Conservation (phyloP, 768 basidiomycete species). For the Neoboletus magnificus region DNA sequence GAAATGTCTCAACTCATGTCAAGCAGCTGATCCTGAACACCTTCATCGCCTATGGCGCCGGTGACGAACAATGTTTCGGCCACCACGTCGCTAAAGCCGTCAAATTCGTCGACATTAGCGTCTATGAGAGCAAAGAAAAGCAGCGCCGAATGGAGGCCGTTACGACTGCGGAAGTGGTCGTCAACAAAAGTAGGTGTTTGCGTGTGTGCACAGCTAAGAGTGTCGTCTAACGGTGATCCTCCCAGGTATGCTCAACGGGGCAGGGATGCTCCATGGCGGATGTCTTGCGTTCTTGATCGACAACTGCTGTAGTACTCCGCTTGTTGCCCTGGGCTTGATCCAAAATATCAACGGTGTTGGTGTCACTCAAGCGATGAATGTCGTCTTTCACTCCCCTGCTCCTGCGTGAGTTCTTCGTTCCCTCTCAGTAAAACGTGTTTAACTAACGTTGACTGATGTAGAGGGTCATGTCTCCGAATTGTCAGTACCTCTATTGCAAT, state of each 20-base stretch:
- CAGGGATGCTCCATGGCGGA: slow-evolving; percentile 74
- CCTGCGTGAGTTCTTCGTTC: slow-evolving; percentile 43
- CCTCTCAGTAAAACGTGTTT: slow-evolving; percentile 1
- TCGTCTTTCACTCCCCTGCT: slow-evolving; percentile 68
- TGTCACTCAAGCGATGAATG: slow-evolving; percentile 68
- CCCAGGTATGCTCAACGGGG: slow-evolving; percentile 71
- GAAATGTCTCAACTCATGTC: slow-evolving; percentile 58
- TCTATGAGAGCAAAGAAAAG: slow-evolving; percentile 43
- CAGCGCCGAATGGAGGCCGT: slow-evolving; percentile 57
- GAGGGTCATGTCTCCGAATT: slow-evolving; percentile 58
- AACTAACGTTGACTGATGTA: slow-evolving; percentile 23
- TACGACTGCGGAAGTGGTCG: slow-evolving; percentile 59
- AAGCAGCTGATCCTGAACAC: slow-evolving; percentile 70
- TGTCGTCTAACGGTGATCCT: slow-evolving; percentile 1
- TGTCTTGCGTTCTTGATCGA: slow-evolving; percentile 72
- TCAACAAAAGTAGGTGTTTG: slow-evolving; percentile 52
- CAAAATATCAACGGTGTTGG: slow-evolving; percentile 66
- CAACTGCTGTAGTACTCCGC: slow-evolving; percentile 67
- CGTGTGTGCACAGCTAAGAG: background rate
- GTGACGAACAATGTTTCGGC: slow-evolving; percentile 58
- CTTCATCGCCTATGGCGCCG: slow-evolving; percentile 68
- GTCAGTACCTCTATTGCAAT: slow-evolving; percentile 62
- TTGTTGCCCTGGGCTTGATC: slow-evolving; percentile 62
- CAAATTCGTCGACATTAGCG: slow-evolving; percentile 57
- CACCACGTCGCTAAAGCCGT: slow-evolving; percentile 58